phyloP scores from a whole-genome alignment of 257 asterid genomes.

The Eucommia ulmoides region DNA sequence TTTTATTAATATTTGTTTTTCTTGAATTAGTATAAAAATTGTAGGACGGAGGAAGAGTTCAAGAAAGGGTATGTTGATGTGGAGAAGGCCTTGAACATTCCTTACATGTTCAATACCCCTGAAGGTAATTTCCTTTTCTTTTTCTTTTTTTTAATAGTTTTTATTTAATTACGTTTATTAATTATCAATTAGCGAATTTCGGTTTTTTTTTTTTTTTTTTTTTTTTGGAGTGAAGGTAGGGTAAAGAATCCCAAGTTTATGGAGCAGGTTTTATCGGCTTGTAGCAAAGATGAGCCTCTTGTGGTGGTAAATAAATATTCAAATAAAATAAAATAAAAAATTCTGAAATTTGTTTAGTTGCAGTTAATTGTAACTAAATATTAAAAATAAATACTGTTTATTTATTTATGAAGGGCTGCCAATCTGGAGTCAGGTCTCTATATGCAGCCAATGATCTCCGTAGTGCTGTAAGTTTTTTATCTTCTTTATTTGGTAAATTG shows the following conservation, averaged over 20 bases:
- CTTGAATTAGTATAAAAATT: not conserved
- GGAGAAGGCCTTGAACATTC: slow-evolving; percentile 49
- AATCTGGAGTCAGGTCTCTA: slow-evolving; percentile 71
- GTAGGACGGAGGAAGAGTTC: slow-evolving; percentile 88
- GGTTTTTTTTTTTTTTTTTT: not conserved
- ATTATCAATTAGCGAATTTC: not conserved
- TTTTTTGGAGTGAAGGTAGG: slow-evolving; percentile 33
- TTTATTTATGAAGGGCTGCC: slow-evolving; percentile 72
- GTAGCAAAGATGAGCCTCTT: slow-evolving; percentile 42
- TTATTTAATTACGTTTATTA: not conserved
- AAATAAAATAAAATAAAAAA: not conserved
- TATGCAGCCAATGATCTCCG: slow-evolving; percentile 65
- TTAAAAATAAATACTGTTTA: no score
- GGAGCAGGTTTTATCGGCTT: slow-evolving; percentile 41
- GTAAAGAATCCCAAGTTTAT: slow-evolving; percentile 64
- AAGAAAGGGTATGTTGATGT: slow-evolving; percentile 52
- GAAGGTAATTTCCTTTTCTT: slow-evolving; percentile 26
- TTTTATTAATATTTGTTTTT: no score
- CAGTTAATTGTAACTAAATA: no score
- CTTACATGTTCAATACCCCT: slow-evolving; percentile 66
- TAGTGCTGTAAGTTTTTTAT: slow-evolving; percentile 35
- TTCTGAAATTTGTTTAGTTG: not conserved
- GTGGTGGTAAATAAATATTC: slow-evolving; percentile 43
- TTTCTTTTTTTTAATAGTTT: not conserved
- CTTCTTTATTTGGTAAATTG: not conserved